These are phyloP conservation scores for Spathaspora passalidarum DNA, from an alignment of 805 yeast genomes.

Conservation along the genomic window DNA sequence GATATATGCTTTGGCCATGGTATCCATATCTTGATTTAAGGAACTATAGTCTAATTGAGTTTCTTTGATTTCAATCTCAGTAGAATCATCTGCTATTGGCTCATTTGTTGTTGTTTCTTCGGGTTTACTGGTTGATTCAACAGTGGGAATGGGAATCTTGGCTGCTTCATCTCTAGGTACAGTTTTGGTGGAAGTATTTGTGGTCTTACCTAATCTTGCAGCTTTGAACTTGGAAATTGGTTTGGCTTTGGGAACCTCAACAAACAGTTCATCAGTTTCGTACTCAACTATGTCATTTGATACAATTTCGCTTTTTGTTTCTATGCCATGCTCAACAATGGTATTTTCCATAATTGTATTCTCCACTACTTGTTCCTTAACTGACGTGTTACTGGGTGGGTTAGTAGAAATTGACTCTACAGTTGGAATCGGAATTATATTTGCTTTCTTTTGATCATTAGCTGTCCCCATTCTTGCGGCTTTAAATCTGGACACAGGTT, in stretches of 20 bases:
- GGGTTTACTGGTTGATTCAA: not conserved
- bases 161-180: not conserved
- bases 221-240: slow-evolving; percentile 4
- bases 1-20: slow-evolving; percentile 61
- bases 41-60: slow-evolving; percentile 39
- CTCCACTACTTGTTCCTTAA: not conserved
- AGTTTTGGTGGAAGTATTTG: not conserved
- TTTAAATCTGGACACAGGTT: slow-evolving; percentile 12
- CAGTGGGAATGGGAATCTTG: slow-evolving; percentile 1
- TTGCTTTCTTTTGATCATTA: not conserved
- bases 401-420: not conserved
- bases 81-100: not conserved
- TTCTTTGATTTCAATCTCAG: slow-evolving; percentile 6
- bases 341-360: not conserved
- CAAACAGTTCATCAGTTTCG: not conserved
- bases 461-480: slow-evolving; percentile 4
- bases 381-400: not conserved
- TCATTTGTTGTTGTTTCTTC: too few species aligned
- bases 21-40: slow-evolving; percentile 46
- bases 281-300: not conserved
- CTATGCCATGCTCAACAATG: not conserved
- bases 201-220: not conserved
- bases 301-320: not conserved
- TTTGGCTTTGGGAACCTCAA: not conserved
- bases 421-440: not conserved